These are phyloP conservation scores for Litchi chinensis DNA, from an alignment of 345 rosid genomes.

Conservation along the genomic window DNA sequence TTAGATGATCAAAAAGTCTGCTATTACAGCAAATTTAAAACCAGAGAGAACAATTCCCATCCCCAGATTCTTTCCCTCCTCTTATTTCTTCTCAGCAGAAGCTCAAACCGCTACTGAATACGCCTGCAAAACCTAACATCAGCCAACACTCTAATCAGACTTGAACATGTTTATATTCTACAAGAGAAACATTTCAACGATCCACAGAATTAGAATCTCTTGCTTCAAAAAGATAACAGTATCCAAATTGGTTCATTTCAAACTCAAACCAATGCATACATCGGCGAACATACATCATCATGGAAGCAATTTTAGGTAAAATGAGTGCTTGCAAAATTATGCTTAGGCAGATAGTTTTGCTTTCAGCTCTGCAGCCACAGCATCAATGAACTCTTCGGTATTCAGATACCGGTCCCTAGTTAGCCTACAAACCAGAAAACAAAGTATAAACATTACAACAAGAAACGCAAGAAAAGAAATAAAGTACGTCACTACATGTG, in stretches of 20 bases:
- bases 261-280: neutral
- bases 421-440: constrained; percentile 47
- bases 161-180: neutral
- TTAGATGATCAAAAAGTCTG: neutral
- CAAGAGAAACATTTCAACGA: neutral
- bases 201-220: neutral
- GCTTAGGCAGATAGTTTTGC: constrained; percentile 54
- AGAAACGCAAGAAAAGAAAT: too few species aligned
- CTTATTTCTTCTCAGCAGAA: constrained; percentile 10
- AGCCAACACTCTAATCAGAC: neutral
- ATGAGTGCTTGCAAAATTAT: constrained; percentile 19
- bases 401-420: constrained; percentile 76
- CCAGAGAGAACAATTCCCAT: neutral
- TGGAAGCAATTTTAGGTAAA: neutral
- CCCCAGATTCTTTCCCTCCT: neutral
- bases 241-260: neutral
- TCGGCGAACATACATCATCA: neutral
- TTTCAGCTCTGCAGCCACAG: constrained; percentile 78
- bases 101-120: neutral
- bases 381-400: constrained; percentile 96
- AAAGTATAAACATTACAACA: constrained; percentile 4
- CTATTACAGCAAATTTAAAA: neutral
- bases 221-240: neutral
- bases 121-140: neutral
- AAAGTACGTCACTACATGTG: too few species aligned